Evolutionary conservation across 2,329 filamentous ascomycete genomes (phyloP).

Genomic region (Claviceps quebecensis): DNA sequence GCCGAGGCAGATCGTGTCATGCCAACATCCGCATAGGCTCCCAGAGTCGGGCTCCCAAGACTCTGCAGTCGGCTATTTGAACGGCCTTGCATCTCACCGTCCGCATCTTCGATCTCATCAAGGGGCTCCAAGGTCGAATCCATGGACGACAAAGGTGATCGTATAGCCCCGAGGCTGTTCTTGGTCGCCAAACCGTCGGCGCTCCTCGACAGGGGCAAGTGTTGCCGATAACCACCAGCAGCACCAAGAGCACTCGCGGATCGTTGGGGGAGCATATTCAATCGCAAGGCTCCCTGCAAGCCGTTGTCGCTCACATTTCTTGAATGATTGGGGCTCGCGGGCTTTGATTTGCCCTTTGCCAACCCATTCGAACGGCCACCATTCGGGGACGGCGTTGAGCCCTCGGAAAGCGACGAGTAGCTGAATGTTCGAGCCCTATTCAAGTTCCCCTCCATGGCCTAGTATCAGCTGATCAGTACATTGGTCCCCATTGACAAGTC

Average conservation of each 20-base stretch:
- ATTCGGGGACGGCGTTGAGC: slow-evolving; percentile 34
- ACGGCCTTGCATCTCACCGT: slow-evolving; percentile 13
- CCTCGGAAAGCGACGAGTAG: slow-evolving; percentile 28
- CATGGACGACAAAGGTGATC: slow-evolving; percentile 24
- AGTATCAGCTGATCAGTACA: slow-evolving; percentile 5
- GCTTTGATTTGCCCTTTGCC: slow-evolving; percentile 9
- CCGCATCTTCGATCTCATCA: slow-evolving; percentile 31
- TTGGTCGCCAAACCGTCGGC: slow-evolving; percentile 25
- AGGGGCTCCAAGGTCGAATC: slow-evolving; percentile 37
- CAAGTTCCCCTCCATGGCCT: slow-evolving; percentile 92
- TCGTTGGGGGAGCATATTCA: slow-evolving; percentile 30
- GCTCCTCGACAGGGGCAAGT: slow-evolving; percentile 29
- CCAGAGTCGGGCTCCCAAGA: slow-evolving; percentile 32
- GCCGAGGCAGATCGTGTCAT: slow-evolving; percentile 55
- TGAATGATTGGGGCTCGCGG: slow-evolving; percentile 11
- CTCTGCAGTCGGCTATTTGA: slow-evolving; percentile 21
- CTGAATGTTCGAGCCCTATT: slow-evolving; percentile 59
- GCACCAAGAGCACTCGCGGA: slow-evolving; percentile 51
- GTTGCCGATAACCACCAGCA: slow-evolving; percentile 43
- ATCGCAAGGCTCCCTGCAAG: slow-evolving; percentile 15
- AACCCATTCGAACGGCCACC: slow-evolving; percentile 18
- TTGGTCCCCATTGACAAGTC: neutral
- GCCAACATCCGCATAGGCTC: slow-evolving; percentile 28
- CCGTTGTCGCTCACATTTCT: slow-evolving; percentile 21
- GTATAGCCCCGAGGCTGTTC: slow-evolving; percentile 14